A percentile compares a stretch with the other conserved stretches of the same genome.
These are phyloP conservation scores for Polyporus arcularius DNA, from an alignment of 768 basidiomycete species.

Conservation along the genomic window DNA sequence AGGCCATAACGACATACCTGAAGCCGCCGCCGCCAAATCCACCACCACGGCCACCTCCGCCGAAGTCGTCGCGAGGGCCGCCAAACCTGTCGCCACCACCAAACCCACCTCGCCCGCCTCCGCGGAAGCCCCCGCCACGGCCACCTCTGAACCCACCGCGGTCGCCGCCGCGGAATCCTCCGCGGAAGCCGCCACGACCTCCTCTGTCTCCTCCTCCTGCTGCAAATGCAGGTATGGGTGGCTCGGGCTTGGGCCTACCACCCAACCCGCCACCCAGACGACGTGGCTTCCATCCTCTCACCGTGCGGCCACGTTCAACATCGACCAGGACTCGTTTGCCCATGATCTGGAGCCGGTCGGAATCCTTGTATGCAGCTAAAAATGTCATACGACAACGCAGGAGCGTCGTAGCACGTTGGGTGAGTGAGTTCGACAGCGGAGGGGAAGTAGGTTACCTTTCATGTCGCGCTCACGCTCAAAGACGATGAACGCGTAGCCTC, in stretches of 20 bases:
- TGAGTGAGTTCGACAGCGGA: constrained; percentile 18
- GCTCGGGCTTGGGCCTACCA: constrained; percentile 86
- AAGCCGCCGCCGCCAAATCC: constrained; percentile 31
- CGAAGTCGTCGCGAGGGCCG: constrained; percentile 38
- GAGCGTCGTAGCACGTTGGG: constrained; percentile 21
- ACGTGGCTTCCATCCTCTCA: constrained; percentile 97
- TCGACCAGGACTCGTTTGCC: constrained; percentile 96
- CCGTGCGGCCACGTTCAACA: constrained; percentile 96
- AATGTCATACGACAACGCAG: constrained; percentile 22
- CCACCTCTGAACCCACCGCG: constrained; percentile 34
- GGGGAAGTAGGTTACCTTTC: constrained; percentile 70
- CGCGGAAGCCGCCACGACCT: constrained; percentile 36
- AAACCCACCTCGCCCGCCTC: constrained; percentile 42
- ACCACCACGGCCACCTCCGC: constrained; percentile 42
- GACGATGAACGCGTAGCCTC: constrained; percentile 96
- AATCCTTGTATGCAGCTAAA: constrained; percentile 95
- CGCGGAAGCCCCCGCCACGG: constrained; percentile 31
- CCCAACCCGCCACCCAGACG: constrained; percentile 98
- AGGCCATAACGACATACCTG: constrained; percentile 8
- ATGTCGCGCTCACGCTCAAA: constrained; percentile 98
- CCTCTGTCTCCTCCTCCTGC: constrained; percentile 39
- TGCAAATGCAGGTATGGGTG: constrained; percentile 32
- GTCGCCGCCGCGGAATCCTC: constrained; percentile 37
- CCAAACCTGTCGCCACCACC: constrained; percentile 39
- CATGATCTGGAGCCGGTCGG: constrained; percentile 94